phyloP scores from a whole-genome alignment of 345 rosid genomes.

The Sapria himalayana region DNA sequence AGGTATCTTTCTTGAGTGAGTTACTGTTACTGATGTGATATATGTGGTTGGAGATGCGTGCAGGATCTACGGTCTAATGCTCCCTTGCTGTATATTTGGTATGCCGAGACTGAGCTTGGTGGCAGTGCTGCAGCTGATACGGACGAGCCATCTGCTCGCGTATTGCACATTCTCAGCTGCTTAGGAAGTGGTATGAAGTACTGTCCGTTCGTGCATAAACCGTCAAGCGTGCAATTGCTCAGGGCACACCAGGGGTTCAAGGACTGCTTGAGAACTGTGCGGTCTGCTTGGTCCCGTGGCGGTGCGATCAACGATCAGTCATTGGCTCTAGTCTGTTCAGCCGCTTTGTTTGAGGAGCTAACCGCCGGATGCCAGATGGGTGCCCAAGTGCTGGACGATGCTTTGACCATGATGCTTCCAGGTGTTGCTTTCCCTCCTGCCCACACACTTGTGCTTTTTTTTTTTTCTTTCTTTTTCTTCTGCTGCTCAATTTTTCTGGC shows the following conservation, averaged over 20 bases:
- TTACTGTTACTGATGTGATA: no score
- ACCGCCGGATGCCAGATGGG: slow-evolving; percentile 45
- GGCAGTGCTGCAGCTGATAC: slow-evolving; percentile 11
- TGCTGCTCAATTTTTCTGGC: slow-evolving; percentile 1
- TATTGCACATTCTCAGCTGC: slow-evolving; percentile 51
- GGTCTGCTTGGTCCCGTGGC: slow-evolving; percentile 57
- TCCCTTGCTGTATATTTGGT: slow-evolving; percentile 65
- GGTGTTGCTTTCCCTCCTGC: slow-evolving; percentile 17
- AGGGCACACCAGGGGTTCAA: slow-evolving; percentile 81
- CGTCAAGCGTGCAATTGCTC: slow-evolving; percentile 56
- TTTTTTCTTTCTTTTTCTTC: not conserved
- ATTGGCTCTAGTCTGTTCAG: slow-evolving; percentile 51
- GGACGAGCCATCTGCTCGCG: slow-evolving; percentile 36
- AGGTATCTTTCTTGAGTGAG: no score
- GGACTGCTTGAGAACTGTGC: slow-evolving; percentile 35
- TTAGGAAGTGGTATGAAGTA: slow-evolving; percentile 53
- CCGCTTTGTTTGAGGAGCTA: slow-evolving; percentile 74
- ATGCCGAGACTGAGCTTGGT: slow-evolving; percentile 63
- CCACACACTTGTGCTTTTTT: not conserved
- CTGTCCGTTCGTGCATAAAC: slow-evolving; percentile 39
- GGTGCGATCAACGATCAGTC: slow-evolving; percentile 59
- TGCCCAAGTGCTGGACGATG: slow-evolving; percentile 40
- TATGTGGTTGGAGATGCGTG: no score
- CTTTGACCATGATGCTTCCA: slow-evolving; percentile 67
- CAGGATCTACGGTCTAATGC: slow-evolving; percentile 56